Evolutionary conservation across 306 rosid species (phyloP).

Genomic region (Castanea crenata): DNA sequence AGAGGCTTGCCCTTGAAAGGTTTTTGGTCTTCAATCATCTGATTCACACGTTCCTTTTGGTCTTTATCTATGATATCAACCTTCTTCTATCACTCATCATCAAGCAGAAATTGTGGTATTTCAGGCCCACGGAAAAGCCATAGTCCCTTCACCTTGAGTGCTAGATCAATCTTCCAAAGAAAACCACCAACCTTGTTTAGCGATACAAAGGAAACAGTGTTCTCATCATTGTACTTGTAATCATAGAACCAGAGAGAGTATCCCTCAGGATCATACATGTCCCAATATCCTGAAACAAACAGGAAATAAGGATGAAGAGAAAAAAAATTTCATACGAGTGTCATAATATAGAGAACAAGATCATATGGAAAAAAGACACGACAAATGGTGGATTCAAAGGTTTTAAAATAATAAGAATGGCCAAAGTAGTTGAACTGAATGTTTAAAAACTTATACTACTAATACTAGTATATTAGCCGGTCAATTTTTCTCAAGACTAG

Average conservation of each 20-base stretch:
- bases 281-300: slow-evolving; percentile 75
- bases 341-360: background rate
- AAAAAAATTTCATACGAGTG: background rate
- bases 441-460: too few relatives aligned
- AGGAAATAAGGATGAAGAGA: background rate
- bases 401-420: background rate
- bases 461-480: too few relatives aligned
- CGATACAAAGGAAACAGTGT: slow-evolving; percentile 79
- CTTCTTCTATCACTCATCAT: slow-evolving; percentile 90
- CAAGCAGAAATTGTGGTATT: slow-evolving; percentile 64
- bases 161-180: slow-evolving; percentile 89
- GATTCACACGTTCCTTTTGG: slow-evolving; percentile 77
- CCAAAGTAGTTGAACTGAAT: background rate
- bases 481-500: too few relatives aligned
- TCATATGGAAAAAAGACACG: background rate
- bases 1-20: slow-evolving; percentile 84
- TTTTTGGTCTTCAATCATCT: slow-evolving; percentile 80
- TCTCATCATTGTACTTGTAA: slow-evolving; percentile 90
- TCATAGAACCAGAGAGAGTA: slow-evolving; percentile 94
- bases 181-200: slow-evolving; percentile 87
- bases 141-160: slow-evolving; percentile 86
- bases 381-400: background rate
- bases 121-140: slow-evolving; percentile 96
- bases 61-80: slow-evolving; percentile 65
- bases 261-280: slow-evolving; percentile 91